A percentile compares a stretch with the other conserved stretches of the same genome.
Evolutionary conservation across 495 filamentous ascomycete genomes (phyloP).

Genomic region (Penicillium flavigenum): DNA sequence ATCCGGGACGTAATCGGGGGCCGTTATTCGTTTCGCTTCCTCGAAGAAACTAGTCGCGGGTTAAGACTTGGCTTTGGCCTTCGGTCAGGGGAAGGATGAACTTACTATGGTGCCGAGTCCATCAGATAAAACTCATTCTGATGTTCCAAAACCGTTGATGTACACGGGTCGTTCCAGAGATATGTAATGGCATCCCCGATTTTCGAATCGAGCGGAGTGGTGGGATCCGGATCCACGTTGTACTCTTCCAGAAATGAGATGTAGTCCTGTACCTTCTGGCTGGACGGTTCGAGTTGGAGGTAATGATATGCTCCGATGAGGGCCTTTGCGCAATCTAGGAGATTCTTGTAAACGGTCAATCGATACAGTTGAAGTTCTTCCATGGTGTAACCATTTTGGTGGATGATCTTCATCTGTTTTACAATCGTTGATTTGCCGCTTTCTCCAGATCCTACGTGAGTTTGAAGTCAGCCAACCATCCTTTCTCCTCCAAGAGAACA

Average conservation of each 20-base stretch:
- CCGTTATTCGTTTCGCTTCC: constrained; percentile 82
- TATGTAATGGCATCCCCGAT: constrained; percentile 80
- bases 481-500: not conserved
- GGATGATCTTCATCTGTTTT: constrained; percentile 99
- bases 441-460: constrained; percentile 79
- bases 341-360: constrained; percentile 95
- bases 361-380: constrained; percentile 92
- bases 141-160: constrained; percentile 81
- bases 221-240: constrained; percentile 83
- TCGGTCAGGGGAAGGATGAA: constrained; percentile 9
- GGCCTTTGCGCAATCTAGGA: constrained; percentile 92
- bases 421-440: constrained; percentile 99
- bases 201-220: constrained; percentile 71
- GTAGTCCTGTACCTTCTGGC: constrained; percentile 68
- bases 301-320: constrained; percentile 85
- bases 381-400: constrained; percentile 90
- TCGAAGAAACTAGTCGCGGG: constrained; percentile 77
- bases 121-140: constrained; percentile 98
- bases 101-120: constrained; percentile 98
- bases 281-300: constrained; percentile 74
- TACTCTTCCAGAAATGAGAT: constrained; percentile 82
- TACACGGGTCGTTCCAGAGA: constrained; percentile 87
- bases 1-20: constrained; percentile 79
- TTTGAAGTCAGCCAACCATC: constrained; percentile 12
- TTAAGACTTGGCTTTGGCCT: constrained; percentile 9